phyloP scores from a whole-genome alignment of 2,329 filamentous ascomycete species.

The Bisporella sp. region DNA sequence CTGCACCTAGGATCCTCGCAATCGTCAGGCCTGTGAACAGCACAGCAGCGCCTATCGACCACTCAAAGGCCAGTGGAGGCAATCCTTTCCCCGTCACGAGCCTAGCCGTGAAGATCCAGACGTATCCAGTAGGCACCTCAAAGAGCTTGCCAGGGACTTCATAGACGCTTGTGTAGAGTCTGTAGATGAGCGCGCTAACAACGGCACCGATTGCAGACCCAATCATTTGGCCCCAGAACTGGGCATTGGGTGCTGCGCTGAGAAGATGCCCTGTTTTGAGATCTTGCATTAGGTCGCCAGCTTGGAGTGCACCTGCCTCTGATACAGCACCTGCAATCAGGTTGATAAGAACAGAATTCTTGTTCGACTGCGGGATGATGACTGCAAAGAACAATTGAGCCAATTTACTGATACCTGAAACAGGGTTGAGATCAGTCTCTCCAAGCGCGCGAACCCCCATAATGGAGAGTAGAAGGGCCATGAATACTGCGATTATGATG shows the following conservation, averaged over 20 bases:
- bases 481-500: constrained; percentile 70
- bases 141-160: constrained; percentile 83
- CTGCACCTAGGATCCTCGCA: constrained; percentile 50
- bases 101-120: constrained; percentile 95
- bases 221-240: constrained; percentile 95
- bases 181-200: constrained; percentile 80
- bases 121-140: constrained; percentile 88
- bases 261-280: constrained; percentile 93
- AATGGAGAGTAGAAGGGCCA: constrained; percentile 75
- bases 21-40: constrained; percentile 69
- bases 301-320: constrained; percentile 81
- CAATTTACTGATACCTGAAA: constrained; percentile 93
- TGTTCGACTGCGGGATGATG: constrained; percentile 72
- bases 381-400: constrained; percentile 93
- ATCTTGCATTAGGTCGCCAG: constrained; percentile 94
- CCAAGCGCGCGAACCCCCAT: constrained; percentile 64
- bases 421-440: constrained; percentile 91
- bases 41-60: constrained; percentile 65
- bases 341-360: constrained; percentile 89
- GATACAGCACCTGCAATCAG: constrained; percentile 86
- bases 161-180: constrained; percentile 85
- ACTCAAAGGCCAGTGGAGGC: constrained; percentile 75
- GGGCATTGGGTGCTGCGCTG: constrained; percentile 84
- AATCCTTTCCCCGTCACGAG: constrained; percentile 87
- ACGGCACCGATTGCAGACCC: constrained; percentile 82